Evolutionary conservation across 768 basidiomycete genomes (phyloP), one percentile per base, ranked within the genome.

Genomic region (Lactifluus rugatus): DNA sequence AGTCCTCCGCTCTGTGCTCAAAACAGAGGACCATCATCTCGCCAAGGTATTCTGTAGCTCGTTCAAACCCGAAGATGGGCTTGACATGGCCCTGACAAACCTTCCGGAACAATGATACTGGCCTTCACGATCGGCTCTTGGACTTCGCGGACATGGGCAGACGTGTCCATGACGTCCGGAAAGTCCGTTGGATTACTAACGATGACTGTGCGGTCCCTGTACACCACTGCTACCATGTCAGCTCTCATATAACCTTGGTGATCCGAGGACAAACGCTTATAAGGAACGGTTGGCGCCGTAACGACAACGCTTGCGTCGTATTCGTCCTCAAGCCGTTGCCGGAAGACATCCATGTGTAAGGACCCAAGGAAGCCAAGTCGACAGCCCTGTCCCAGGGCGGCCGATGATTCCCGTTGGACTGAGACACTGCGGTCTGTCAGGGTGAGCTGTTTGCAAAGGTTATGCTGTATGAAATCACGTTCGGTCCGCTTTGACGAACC

Each of bases 141-240:
- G 14, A 98, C 78, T 63, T 87, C 82, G 62, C 77, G 79, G 21
- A 94, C 83, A 58, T 78, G 81, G 34, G 75, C 71, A 23, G 65
- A 53, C 28, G 71, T 66, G 60, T 94, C 88, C 17, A 77, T 72
- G 16, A 80, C 76, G 53, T 98, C 94, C 1, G 96, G 96, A 68
- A 99, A 99, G 62, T 96, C 89, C 1, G 89, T 90, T 17, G 96
- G 95, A 70, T 96, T 97, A 70, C 93, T 93, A 67, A 99, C 77
- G 46, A 79, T 72, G 23, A 77, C 75, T 3, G 66, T 67, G 61
- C 84, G 76, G 59, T 84, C 82, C 63, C 74, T 79, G 72, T 87
- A 89, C 32, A 91, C 68, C 48, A 97, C 91, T 95, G 62, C 44
- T 39, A n/a, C 21, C 36, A 54, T 49, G 49, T 56, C 51, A 53